Evolutionary conservation across 2,329 filamentous ascomycete genomes (phyloP), one percentile per base, ranked within the genome.

Genomic region (Botrytis paeoniae): DNA sequence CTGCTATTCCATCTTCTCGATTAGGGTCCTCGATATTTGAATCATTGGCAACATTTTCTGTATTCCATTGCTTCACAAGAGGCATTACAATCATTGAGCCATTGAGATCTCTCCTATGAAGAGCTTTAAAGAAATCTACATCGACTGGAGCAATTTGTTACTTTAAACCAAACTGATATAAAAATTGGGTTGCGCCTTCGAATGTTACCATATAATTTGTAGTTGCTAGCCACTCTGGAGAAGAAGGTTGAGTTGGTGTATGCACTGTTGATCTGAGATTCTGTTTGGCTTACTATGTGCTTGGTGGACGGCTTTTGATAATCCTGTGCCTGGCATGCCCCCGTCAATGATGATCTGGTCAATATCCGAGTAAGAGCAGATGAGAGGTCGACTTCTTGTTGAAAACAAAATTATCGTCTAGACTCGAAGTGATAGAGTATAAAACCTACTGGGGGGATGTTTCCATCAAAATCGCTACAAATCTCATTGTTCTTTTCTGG

Each of bases 131-230:
- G 20, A 70, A 43, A 41, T 45, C 54, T 35, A 43, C 20, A 22
- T 59, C 66, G 18, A 69, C 12, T 60, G 51, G 25, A 57, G n/a
- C 66, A 60, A 32, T 41, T 20, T 60, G 66, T n/a, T 69, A 20
- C 3, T 60, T 25, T 25, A 60, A 32, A 8, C 45, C 37, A 43
- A 69, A 39, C 37, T 69, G 37, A 12, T 60, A 69, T 25, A 60
- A n/a, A 41, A 41, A 69, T 57, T 18, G 66, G 25, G 37, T 69
- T 18, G 66, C 66, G 18, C 35, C 66, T 32, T 45, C 51, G 32
- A 69, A 69, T 41, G 37, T 69, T 25, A 60, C 66, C 66, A 69
- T 60, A n/a, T 69, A 60, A 43, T 51, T 25, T 60, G 66, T 59
- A 22, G 51, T 69, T 43, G 66, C 66, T 59, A 2, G n/a, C 14